These are phyloP conservation scores for Paracoccidioides brasiliensis DNA, from an alignment of 2,329 filamentous ascomycete species.

Conservation along the genomic window DNA sequence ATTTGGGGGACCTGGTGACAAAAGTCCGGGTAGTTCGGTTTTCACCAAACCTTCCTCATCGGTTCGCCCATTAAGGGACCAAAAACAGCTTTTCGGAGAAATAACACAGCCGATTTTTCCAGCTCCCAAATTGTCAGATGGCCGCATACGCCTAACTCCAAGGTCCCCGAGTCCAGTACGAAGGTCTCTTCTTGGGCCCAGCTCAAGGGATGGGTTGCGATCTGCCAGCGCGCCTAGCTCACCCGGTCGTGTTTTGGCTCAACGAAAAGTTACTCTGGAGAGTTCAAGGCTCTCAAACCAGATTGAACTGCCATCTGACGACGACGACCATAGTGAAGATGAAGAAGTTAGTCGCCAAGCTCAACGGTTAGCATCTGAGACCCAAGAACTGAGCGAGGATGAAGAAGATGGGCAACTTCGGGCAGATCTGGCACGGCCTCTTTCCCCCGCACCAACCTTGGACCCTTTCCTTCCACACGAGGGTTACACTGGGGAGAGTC, in stretches of 20 bases:
- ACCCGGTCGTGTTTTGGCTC: constrained; percentile 27
- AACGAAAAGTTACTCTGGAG: constrained; percentile 28
- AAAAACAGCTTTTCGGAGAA: constrained; percentile 33
- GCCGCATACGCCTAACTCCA: constrained; percentile 21
- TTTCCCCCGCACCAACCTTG: constrained; percentile 31
- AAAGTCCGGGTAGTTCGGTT: constrained; percentile 26
- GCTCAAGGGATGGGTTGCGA: constrained; percentile 21
- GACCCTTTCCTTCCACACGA: constrained; percentile 39
- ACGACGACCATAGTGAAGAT: constrained; percentile 19
- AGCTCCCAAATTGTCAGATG: constrained; percentile 22
- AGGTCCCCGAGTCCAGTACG: constrained; percentile 37
- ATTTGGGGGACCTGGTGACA: constrained; percentile 26
- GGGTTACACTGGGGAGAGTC: constrained; percentile 31
- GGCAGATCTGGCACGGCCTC: constrained; percentile 30
- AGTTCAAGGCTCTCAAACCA: constrained; percentile 19
- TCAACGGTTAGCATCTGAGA: constrained; percentile 22
- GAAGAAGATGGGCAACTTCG: constrained; percentile 37
- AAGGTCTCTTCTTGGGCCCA: constrained; percentile 15
- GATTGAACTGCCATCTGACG: constrained; percentile 14
- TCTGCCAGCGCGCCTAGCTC: constrained; percentile 27
- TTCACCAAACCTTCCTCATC: constrained; percentile 28
- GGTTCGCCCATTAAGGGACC: constrained; percentile 16
- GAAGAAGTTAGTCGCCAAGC: constrained; percentile 21
- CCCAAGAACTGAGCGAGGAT: constrained; percentile 30
- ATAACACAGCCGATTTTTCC: constrained; percentile 28